Conservation (phyloP, 2,329 filamentous ascomycete genomes). For the Bretziella fagacearum region DNA sequence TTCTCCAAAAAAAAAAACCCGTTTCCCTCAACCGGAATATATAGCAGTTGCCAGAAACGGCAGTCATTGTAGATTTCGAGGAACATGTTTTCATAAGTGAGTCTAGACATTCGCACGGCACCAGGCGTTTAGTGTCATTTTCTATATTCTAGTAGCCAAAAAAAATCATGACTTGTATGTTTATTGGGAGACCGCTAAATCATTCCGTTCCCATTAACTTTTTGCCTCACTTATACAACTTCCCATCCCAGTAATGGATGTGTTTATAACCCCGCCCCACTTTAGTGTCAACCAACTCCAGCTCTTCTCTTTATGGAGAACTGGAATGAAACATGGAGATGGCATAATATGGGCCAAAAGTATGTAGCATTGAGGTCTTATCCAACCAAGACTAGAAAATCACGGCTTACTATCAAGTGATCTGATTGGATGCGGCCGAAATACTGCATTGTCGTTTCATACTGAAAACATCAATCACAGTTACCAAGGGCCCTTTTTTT, state of each 20-base stretch:
- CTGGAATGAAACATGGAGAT: no score
- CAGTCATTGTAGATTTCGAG: background rate
- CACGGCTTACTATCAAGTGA: no score
- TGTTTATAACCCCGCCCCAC: background rate
- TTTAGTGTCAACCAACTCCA: background rate
- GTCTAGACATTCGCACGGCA: no score
- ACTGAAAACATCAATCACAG: no score
- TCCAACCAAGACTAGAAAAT: background rate
- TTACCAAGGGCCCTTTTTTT: no score
- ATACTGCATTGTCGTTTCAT: no score
- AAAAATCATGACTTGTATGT: background rate
- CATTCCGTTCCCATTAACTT: no score
- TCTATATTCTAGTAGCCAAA: background rate
- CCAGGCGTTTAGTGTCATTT: no score
- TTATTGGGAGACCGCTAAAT: no score
- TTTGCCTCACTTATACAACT: no score
- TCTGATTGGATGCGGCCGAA: no score
- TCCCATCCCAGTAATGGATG: background rate
- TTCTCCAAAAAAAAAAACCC: background rate
- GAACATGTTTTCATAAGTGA: background rate
- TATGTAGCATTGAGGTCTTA: background rate
- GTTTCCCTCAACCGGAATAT: background rate
- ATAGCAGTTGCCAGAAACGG: background rate
- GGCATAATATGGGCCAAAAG: constrained; percentile 1
- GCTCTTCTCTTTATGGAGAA: background rate